These are phyloP conservation scores for Tinospora cordifolia DNA, from an alignment of 164 flowering plant genomes.

Conservation along the genomic window DNA sequence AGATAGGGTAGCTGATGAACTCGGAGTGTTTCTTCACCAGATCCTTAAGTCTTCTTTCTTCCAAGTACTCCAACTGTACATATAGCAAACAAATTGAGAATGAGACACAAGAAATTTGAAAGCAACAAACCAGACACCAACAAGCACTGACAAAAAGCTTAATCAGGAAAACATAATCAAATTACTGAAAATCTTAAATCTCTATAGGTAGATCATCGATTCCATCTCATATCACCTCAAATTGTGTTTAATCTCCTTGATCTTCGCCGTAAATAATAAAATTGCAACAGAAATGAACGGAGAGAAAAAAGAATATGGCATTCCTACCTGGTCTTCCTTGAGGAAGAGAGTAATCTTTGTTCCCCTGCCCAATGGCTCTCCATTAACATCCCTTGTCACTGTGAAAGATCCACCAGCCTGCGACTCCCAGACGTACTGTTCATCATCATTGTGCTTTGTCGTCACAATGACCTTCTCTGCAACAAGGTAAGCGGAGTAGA, in stretches of 20 bases:
- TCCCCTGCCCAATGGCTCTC: slow-evolving; percentile 56
- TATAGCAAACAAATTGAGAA: not conserved
- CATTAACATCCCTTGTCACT: slow-evolving; percentile 48
- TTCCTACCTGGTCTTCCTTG: slow-evolving; percentile 53
- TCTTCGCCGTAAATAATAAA: too few species aligned
- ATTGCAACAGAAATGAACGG: too few species aligned
- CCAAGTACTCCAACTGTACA: slow-evolving; percentile 52
- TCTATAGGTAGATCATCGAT: too few species aligned
- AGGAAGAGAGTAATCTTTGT: slow-evolving; percentile 58
- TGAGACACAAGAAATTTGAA: not conserved
- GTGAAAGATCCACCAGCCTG: slow-evolving; percentile 75
- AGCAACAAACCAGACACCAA: not conserved
- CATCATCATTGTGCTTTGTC: slow-evolving; percentile 64
- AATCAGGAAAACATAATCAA: too few species aligned
- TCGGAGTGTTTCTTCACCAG: slow-evolving; percentile 71
- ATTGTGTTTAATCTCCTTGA: too few species aligned
- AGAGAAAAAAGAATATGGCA: not conserved
- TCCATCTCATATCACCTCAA: too few species aligned
- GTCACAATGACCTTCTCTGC: slow-evolving; percentile 64
- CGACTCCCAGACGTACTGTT: slow-evolving; percentile 64
- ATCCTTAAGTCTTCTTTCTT: slow-evolving; percentile 62
- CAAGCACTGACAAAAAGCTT: too few species aligned
- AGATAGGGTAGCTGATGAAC: slow-evolving; percentile 64
- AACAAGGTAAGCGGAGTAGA: slow-evolving; percentile 59
- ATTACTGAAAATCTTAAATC: too few species aligned